Evolutionary conservation across 306 rosid species (phyloP), one percentile per base, ranked within the genome.

Genomic region (Ammopiptanthus mongolicus): DNA sequence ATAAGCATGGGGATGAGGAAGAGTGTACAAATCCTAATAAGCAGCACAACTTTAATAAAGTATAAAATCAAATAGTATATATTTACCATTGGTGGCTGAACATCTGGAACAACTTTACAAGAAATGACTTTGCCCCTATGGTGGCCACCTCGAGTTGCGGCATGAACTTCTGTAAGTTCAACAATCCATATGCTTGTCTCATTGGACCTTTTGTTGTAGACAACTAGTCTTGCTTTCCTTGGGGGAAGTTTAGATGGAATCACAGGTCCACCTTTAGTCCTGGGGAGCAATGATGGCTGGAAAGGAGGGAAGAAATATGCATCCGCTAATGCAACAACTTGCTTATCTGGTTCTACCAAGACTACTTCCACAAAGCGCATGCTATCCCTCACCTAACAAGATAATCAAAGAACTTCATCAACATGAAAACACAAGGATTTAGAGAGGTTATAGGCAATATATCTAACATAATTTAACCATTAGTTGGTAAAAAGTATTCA

Each of bases 281-380:
- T 87, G 66, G 94, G 94, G 56, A 89, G 94, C 62, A 89, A 48
- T 57, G 94, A 89, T 52, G 91, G 94, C 79, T 89, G 94, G 83
- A 89, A 89, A 50, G 91, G 94, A 46, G 94, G 94, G 83, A 89
- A 89, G 87, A 89, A 89, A 83, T 89, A 89, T 8, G 94, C 94
- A 83, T 89, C 91, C 21, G 94, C 94, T 71, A 89, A 64, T 46
- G 94, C 94, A 52, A 89, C 88, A 57, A 89, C 89, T 8, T 78
- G 86, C 70, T 89, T 89, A 44, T 79, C 83, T 36, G 94, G 91
- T 75, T 89, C 94, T 28, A 87, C 81, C 74, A 89, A 78, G 64
- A 69, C 91, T n/a, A 87, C 91, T 83, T 89, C 91, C 37, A 89
- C 80, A 73, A 89, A 89, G 65, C 94, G 91, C 94, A 89, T 89